phyloP scores from a whole-genome alignment of 1,284 basidiomycete species.

The Cryptococcus maquisensis region DNA sequence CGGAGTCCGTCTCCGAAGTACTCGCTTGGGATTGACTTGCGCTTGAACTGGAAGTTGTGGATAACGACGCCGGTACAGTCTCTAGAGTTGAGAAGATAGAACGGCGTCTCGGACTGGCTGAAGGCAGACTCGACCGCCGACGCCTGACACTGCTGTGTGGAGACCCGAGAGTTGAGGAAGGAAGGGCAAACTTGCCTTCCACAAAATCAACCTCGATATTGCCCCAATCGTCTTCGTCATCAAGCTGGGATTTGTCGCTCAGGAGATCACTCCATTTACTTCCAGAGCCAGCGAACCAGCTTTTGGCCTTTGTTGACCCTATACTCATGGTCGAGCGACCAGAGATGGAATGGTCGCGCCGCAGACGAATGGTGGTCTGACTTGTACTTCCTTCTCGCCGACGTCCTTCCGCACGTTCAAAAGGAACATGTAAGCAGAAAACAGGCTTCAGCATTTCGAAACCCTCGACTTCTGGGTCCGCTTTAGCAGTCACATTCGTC shows the following conservation, averaged over 20 bases:
- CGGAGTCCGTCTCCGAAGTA: background rate
- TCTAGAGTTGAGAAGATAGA: background rate
- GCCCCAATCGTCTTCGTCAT: background rate
- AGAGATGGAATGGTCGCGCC: constrained; percentile 15
- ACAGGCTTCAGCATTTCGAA: constrained; percentile 23
- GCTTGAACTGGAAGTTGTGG: background rate
- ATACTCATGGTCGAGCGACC: constrained; percentile 8
- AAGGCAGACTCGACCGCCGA: background rate
- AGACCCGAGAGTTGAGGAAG: background rate
- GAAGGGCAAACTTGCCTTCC: constrained; percentile 18
- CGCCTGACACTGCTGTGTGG: background rate
- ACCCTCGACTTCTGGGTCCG: background rate
- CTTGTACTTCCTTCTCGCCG: constrained; percentile 10
- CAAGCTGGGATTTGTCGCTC: background rate
- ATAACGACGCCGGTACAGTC: background rate
- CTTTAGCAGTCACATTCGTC: background rate
- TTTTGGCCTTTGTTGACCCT: constrained; percentile 9
- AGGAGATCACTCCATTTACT: constrained; percentile 22
- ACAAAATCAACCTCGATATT: constrained; percentile 19
- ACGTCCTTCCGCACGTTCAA: background rate
- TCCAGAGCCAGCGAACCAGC: constrained; percentile 20
- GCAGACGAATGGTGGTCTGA: constrained; percentile 17
- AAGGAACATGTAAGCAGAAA: constrained; percentile 25
- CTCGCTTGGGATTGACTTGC: background rate
- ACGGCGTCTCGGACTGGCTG: background rate